A percentile compares a stretch with the other conserved stretches of the same genome.
phyloP scores from a whole-genome alignment of 1,284 basidiomycete genomes.

The Ceratobasidium papillatum region DNA sequence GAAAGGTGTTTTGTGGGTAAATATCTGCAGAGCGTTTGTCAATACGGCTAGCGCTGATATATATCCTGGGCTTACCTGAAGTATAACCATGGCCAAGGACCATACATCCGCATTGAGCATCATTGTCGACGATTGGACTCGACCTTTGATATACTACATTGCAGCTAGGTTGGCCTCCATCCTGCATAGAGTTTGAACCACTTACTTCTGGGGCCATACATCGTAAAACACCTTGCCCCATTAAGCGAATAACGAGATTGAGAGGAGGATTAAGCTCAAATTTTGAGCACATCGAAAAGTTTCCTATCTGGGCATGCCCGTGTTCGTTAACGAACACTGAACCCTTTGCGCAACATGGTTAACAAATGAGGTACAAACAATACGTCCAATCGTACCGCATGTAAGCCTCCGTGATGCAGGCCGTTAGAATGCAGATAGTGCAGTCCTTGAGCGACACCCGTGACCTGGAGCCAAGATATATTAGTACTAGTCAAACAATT shows the following conservation, averaged over 20 bases:
- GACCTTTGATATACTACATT: constrained; percentile 25
- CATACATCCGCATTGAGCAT: constrained; percentile 38
- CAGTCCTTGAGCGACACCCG: constrained; percentile 15
- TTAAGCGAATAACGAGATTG: constrained; percentile 18
- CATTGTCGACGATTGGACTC: constrained; percentile 5
- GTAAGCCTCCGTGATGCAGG: constrained; percentile 34
- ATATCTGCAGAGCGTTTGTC: neutral
- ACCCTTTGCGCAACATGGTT: neutral
- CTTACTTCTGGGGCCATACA: constrained; percentile 38
- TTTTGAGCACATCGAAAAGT: constrained; percentile 32
- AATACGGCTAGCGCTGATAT: too few relatives aligned
- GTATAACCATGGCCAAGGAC: constrained; percentile 31
- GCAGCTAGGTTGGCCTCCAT: neutral
- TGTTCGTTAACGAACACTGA: constrained; percentile 24
- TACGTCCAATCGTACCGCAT: constrained; percentile 10
- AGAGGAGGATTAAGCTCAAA: constrained; percentile 36
- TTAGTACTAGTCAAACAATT: neutral
- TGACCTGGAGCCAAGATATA: neutral
- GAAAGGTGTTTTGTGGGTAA: constrained; percentile 36
- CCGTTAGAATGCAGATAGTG: constrained; percentile 30
- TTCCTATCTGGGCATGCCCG: constrained; percentile 22
- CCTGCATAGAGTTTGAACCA: neutral
- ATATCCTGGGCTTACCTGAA: neutral
- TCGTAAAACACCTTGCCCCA: constrained; percentile 21
- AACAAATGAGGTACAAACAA: neutral